Base-by-base conservation (phyloP, 805 yeast species). In the Ogataea wickerhamii region DNA sequence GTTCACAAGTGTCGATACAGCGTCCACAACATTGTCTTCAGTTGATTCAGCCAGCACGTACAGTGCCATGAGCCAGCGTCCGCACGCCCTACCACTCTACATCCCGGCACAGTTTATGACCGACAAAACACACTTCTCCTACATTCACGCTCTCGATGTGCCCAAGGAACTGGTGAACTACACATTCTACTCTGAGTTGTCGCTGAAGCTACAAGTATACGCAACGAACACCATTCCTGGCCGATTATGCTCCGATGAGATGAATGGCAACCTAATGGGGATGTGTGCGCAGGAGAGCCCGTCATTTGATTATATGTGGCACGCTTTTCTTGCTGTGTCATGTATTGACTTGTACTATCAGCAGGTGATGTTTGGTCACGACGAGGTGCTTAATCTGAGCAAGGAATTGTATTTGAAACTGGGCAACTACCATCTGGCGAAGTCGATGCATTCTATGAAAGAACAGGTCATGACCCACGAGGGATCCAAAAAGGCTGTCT, bases 341-440 rank as follows among this genome's bases (percentile, higher is more conserved):
- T 48, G 46, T 28, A 13, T 48, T 6, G 58, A 53, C 27, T 41
- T 53, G 18, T 49, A 51, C 21, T 43, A 51, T 30, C 56, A 49
- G 34, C 48, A 47, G 27, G 39, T 32, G 20, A 39, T 48, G 48
- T 34, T 37, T 27, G 51, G 51, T 3, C 40, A 36, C 14, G 56
- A 52, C 28, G 46, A 43, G 19, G 48, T 52, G 2, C 32, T 53
- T 20, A 39, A 51, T 26, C 34, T 52, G 12, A 34, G 42, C n/a
- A 40, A 29, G 19, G 32, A 30, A 3, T 32, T 51, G 1, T 52
- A 53, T 31, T 23, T 49, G 18, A 33, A 44, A 17, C 34, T 53
- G 17, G 55, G 52, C 14, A 51, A 51, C 14, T 51, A 36, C 28
- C 56, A 53, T 38, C 39, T 51, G 17, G 37, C 48, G n/a, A 40